These are phyloP conservation scores for Aspergillus awamori DNA, from an alignment of 2,329 filamentous ascomycete genomes.

Conservation along the genomic window DNA sequence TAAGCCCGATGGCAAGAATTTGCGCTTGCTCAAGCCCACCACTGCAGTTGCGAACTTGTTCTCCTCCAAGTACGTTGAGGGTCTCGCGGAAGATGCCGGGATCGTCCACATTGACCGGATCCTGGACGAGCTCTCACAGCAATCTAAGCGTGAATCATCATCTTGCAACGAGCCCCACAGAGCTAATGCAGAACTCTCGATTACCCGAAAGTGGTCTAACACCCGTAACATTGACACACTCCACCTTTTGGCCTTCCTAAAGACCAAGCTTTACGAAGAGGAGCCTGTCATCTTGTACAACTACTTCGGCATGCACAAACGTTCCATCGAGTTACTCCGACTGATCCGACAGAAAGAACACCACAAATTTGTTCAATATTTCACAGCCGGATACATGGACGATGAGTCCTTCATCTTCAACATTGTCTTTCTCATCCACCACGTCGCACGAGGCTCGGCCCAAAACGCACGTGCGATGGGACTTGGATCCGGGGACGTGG, in stretches of 20 bases:
- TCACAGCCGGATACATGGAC: slow-evolving; percentile 29
- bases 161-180: slow-evolving; percentile 17
- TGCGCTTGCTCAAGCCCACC: slow-evolving; percentile 28
- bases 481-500: slow-evolving; percentile 9
- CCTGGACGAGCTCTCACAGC: slow-evolving; percentile 24
- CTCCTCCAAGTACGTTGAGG: slow-evolving; percentile 21
- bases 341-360: slow-evolving; percentile 31
- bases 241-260: slow-evolving; percentile 30
- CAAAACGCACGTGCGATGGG: slow-evolving; percentile 18
- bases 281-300: slow-evolving; percentile 33
- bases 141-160: slow-evolving; percentile 15
- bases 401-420: slow-evolving; percentile 30
- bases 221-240: slow-evolving; percentile 27
- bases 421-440: slow-evolving; percentile 29
- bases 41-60: slow-evolving; percentile 30
- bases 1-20: slow-evolving; percentile 25
- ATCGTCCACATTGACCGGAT: slow-evolving; percentile 20
- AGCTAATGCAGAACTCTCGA: slow-evolving; percentile 6
- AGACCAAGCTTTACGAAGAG: slow-evolving; percentile 29
- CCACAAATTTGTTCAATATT: slow-evolving; percentile 33
- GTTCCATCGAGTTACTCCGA: slow-evolving; percentile 30
- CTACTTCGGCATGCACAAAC: slow-evolving; percentile 37
- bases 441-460: slow-evolving; percentile 28
- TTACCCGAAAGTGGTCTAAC: slow-evolving; percentile 24
- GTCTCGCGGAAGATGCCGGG: slow-evolving; percentile 13